Evolutionary conservation across 2,329 filamentous ascomycete species (phyloP).

Genomic region (Aspergillus terreus): DNA sequence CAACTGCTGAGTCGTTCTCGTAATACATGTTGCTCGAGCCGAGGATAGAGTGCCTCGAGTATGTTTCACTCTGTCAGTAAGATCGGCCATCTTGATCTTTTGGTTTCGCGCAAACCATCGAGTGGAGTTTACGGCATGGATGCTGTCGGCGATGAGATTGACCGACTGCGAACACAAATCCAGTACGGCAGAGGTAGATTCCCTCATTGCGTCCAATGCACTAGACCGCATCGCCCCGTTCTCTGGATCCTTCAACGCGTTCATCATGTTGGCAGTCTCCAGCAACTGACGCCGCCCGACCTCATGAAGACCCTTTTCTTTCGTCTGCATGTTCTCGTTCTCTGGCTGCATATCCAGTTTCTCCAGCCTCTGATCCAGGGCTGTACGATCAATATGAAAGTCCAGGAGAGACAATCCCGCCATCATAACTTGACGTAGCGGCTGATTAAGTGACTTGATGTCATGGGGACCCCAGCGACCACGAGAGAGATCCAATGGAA

Average conservation of each 20-base stretch:
- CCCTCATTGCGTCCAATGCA: conserved; percentile 30
- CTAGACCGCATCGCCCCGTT: conserved; percentile 27
- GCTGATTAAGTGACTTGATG: conserved; percentile 34
- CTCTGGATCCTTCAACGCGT: conserved; percentile 39
- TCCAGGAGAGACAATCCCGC: conserved; percentile 37
- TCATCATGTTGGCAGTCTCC: conserved; percentile 32
- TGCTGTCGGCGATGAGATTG: conserved; percentile 18
- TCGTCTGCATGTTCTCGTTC: conserved; percentile 3
- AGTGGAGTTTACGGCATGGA: conserved; percentile 24
- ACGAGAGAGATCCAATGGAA: conserved; percentile 46
- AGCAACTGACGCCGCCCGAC: conserved; percentile 29
- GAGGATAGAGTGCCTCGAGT: conserved; percentile 21
- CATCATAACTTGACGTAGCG: conserved; percentile 34
- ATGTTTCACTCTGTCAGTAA: conserved; percentile 4
- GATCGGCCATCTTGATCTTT: conserved; percentile 15
- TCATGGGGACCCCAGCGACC: conserved; percentile 46
- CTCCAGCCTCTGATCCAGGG: not conserved
- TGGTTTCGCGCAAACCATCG: conserved; percentile 21
- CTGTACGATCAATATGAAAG: conserved; percentile 35
- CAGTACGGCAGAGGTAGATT: conserved; percentile 24
- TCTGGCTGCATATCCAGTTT: not conserved
- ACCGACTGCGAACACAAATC: conserved; percentile 22
- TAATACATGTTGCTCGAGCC: conserved; percentile 21
- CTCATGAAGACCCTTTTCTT: conserved; percentile 15
- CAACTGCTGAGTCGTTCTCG: conserved; percentile 39